Base-by-base conservation (phyloP, 306 rosid species). In the Abrus precatorius region DNA sequence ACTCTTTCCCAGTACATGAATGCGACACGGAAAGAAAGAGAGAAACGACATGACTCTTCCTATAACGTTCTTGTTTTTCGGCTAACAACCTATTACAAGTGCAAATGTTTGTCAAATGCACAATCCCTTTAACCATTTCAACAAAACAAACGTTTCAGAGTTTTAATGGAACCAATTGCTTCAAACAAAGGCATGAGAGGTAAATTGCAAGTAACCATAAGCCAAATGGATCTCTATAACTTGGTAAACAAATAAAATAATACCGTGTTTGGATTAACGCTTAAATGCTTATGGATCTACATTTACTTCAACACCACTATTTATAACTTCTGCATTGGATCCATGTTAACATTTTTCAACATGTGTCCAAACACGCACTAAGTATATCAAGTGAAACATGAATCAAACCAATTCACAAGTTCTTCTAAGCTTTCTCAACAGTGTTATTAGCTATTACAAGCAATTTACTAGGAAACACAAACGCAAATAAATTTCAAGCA, bases 191-290 rank as follows among this genome's bases (percentile, higher is more conserved):
- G 56, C 56, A 13, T 38, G 63, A 11, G 40, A 0, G 33, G 52
- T 36, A 43, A 62, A 76, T 62, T 49, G 69, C 52, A 76, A 38
- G 62, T 76, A n/a, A 76, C 50, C 38, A 57, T 74, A 7, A 44
- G 5, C 3, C 1, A 3, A 69, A 5, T 6, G 28, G 0, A 5
- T 28, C 27, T 68, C 28, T 30, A 63, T 63, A n/a, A 38, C 2
- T 34, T 5, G 2, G 28, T 40, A 68, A 48, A 47, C 43, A 69
- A 30, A 47, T 9, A 47, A 44, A 33, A 3, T 20, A 55, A 67
- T 41, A 1, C 2, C 30, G 20, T 20, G 20, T 20, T 20, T 20
- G 20, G 20, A 20, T 20, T 20, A 20, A 20, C 20, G 20, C 0
- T 20, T 20, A 20, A 20, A 20, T 20, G 20, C 20, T 20, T 0